These are phyloP conservation scores for Neofusicoccum sp. DNA, from an alignment of 2,329 filamentous ascomycete genomes.

Conservation along the genomic window DNA sequence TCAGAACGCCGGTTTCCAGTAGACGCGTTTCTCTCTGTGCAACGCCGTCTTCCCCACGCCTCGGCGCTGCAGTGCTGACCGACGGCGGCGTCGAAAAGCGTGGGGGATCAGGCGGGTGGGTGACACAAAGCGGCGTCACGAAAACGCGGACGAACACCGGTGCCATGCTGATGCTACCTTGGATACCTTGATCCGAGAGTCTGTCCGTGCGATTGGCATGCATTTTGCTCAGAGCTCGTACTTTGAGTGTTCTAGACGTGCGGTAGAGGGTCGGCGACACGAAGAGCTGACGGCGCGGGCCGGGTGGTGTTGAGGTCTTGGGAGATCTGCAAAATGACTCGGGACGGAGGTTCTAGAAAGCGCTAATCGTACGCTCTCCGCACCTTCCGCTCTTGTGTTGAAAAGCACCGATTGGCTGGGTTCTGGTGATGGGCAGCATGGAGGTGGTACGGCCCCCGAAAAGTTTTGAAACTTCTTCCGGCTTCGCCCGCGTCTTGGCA, in stretches of 20 bases:
- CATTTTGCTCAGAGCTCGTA: slow-evolving; percentile 10
- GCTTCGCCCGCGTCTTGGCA: background rate
- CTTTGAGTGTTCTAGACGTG: slow-evolving; percentile 4
- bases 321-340: slow-evolving; percentile 3
- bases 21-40: background rate
- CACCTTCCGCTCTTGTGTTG: slow-evolving; percentile 3
- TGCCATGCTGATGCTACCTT: slow-evolving; percentile 19
- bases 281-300: background rate
- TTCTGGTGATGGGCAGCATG: background rate
- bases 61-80: background rate
- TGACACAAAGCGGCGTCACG: background rate
- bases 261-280: background rate
- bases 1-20: slow-evolving; percentile 40
- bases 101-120: background rate
- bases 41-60: background rate
- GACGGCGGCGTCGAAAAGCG: background rate
- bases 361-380: background rate
- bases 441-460: background rate
- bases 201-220: slow-evolving; percentile 14
- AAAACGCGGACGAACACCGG: slow-evolving; percentile 9
- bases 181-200: slow-evolving; percentile 19
- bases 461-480: background rate
- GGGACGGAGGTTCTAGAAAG: background rate
- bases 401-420: background rate
- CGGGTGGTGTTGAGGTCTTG: background rate